These are phyloP conservation scores for Flaveria floridana DNA, from an alignment of 140 eudicot genomes.

Conservation along the genomic window DNA sequence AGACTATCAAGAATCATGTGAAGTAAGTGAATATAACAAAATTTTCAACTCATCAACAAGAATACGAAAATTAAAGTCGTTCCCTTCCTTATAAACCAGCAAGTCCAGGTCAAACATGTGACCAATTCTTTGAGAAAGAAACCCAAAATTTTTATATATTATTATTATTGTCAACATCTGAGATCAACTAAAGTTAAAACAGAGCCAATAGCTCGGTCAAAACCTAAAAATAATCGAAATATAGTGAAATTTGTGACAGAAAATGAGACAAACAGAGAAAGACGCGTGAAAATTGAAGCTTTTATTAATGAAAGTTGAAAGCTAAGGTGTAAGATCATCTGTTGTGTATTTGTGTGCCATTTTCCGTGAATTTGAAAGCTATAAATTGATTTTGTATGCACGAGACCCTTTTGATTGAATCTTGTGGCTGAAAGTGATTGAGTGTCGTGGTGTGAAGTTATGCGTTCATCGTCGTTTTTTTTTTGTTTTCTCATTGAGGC, in stretches of 20 bases:
- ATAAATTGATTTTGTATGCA: slow-evolving; percentile 23
- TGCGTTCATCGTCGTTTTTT: slow-evolving; percentile 15
- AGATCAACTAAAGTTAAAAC: slow-evolving; percentile 29
- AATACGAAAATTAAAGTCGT: slow-evolving; percentile 32
- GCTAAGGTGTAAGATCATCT: slow-evolving; percentile 8
- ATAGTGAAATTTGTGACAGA: neutral
- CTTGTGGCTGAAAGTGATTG: slow-evolving; percentile 5
- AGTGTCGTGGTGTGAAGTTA: slow-evolving; percentile 10
- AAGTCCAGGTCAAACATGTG: slow-evolving; percentile 58
- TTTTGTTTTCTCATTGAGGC: slow-evolving; percentile 16
- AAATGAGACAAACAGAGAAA: slow-evolving; percentile 7
- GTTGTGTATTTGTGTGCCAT: slow-evolving; percentile 20
- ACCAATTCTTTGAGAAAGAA: slow-evolving; percentile 36
- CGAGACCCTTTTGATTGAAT: slow-evolving; percentile 24
- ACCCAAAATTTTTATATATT: neutral
- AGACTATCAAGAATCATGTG: slow-evolving; percentile 57
- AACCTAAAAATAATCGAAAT: slow-evolving; percentile 16
- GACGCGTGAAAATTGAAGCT: slow-evolving; percentile 10
- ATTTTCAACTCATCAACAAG: slow-evolving; percentile 28
- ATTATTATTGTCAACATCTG: slow-evolving; percentile 28
- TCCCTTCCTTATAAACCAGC: slow-evolving; percentile 34
- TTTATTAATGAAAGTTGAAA: slow-evolving; percentile 22
- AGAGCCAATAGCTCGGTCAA: slow-evolving; percentile 43
- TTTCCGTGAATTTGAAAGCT: slow-evolving; percentile 22
- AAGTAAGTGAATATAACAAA: slow-evolving; percentile 25